phyloP scores from a whole-genome alignment of 805 yeast genomes.

The Candida hungchunana region DNA sequence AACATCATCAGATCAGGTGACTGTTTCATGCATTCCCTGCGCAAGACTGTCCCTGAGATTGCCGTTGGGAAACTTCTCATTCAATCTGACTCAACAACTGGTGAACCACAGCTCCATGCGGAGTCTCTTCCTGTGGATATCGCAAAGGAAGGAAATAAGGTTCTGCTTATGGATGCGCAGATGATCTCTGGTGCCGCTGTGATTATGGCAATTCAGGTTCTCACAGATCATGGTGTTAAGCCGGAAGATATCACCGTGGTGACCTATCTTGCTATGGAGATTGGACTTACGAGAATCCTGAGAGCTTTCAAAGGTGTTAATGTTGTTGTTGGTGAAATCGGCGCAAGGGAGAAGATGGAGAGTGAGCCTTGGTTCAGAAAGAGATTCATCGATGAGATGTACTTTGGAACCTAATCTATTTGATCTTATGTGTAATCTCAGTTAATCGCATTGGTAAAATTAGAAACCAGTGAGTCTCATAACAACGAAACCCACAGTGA shows the following conservation, averaged over 20 bases:
- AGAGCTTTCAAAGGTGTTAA: constrained; percentile 63
- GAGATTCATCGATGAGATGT: constrained; percentile 69
- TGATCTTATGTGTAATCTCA: not conserved
- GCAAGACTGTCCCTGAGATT: constrained; percentile 72
- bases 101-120: constrained; percentile 92
- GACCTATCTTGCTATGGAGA: constrained; percentile 70
- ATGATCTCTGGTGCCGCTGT: constrained; percentile 90
- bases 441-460: too few relatives aligned
- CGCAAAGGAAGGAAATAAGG: constrained; percentile 31
- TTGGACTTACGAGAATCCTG: constrained; percentile 67
- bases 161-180: constrained; percentile 81
- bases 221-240: constrained; percentile 72
- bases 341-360: constrained; percentile 43
- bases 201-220: constrained; percentile 87
- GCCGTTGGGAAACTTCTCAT: constrained; percentile 79
- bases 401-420: constrained; percentile 58
- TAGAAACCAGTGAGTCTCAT: constrained; percentile 50
- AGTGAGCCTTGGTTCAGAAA: constrained; percentile 56
- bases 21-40: constrained; percentile 77
- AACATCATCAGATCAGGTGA: constrained; percentile 89
- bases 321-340: constrained; percentile 65
- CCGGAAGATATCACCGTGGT: constrained; percentile 63
- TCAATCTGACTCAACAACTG: constrained; percentile 83
- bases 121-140: constrained; percentile 57
- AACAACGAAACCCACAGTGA: constrained; percentile 73